phyloP scores from a whole-genome alignment of 2,329 filamentous ascomycete genomes.

The Fusarium sp. region DNA sequence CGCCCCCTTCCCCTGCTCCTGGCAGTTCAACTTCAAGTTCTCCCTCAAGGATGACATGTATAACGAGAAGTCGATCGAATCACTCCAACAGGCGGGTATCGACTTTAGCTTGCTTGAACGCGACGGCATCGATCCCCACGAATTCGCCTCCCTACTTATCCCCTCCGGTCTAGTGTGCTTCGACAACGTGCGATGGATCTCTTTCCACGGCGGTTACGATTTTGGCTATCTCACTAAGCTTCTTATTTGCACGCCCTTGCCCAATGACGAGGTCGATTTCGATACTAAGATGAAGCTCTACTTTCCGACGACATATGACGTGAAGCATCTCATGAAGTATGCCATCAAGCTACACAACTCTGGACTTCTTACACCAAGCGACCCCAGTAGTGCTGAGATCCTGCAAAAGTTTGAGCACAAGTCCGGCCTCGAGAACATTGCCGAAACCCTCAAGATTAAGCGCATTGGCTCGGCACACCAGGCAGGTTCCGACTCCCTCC shows the following conservation, averaged over 20 bases:
- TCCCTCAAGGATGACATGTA: slow-evolving; percentile 97
- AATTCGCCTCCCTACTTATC: slow-evolving; percentile 90
- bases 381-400: slow-evolving; percentile 76
- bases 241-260: slow-evolving; percentile 83
- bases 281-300: slow-evolving; percentile 89
- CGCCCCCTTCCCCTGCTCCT: slow-evolving; percentile 82
- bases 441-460: slow-evolving; percentile 91
- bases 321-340: slow-evolving; percentile 96
- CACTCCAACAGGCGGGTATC: slow-evolving; percentile 90
- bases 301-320: slow-evolving; percentile 94
- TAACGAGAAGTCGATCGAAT: slow-evolving; percentile 92
- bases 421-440: slow-evolving; percentile 91
- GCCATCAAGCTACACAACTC: slow-evolving; percentile 78
- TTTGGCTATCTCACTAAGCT: slow-evolving; percentile 98
- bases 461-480: slow-evolving; percentile 90
- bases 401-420: slow-evolving; percentile 89
- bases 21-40: slow-evolving; percentile 99
- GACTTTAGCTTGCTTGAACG: slow-evolving; percentile 87
- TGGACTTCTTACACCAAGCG: slow-evolving; percentile 71
- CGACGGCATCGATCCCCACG: slow-evolving; percentile 89
- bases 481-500: slow-evolving; percentile 90
- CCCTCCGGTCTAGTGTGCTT: slow-evolving; percentile 91
- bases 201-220: slow-evolving; percentile 97
- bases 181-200: slow-evolving; percentile 93
- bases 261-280: slow-evolving; percentile 91